A percentile compares a stretch with the other conserved stretches of the same genome.
Conservation (phyloP, 2,329 filamentous ascomycete genomes). For the Botrytis fragariae region DNA sequence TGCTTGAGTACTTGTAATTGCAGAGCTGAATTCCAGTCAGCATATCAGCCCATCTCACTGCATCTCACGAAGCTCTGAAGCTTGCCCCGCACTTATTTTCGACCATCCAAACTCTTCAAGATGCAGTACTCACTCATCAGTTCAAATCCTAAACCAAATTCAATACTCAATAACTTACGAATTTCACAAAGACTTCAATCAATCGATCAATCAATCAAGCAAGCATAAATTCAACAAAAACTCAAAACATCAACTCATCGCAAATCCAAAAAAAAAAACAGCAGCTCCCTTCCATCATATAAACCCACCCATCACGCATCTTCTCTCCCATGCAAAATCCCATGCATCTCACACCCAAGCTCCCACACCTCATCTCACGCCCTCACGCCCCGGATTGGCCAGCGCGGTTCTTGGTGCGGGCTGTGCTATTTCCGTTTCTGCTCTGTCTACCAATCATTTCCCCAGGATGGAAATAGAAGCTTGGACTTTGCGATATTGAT, state of each 20-base stretch:
- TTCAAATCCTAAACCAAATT: neutral
- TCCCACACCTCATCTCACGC: neutral
- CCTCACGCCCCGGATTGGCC: neutral
- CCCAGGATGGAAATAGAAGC: neutral
- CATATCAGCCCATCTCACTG: neutral
- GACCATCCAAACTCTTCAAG: neutral
- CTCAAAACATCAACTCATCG: neutral
- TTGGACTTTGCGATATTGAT: neutral
- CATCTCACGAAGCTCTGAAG: constrained; percentile 1
- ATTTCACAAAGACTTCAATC: neutral
- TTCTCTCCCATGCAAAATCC: neutral
- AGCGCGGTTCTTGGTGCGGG: constrained; percentile 3
- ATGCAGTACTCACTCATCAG: neutral
- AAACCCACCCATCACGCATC: neutral
- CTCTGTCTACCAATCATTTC: neutral
- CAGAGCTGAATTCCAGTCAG: constrained; percentile 10
- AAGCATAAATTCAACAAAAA: neutral
- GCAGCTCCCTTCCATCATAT: constrained; percentile 5
- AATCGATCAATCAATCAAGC: neutral
- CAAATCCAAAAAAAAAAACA: neutral
- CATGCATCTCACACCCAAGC: neutral
- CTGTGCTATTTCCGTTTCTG: neutral
- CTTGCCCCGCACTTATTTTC: constrained; percentile 11
- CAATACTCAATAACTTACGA: neutral
- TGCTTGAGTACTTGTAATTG: neutral